Conservation (phyloP, 1,284 basidiomycete species). For the Naganishia albida region DNA sequence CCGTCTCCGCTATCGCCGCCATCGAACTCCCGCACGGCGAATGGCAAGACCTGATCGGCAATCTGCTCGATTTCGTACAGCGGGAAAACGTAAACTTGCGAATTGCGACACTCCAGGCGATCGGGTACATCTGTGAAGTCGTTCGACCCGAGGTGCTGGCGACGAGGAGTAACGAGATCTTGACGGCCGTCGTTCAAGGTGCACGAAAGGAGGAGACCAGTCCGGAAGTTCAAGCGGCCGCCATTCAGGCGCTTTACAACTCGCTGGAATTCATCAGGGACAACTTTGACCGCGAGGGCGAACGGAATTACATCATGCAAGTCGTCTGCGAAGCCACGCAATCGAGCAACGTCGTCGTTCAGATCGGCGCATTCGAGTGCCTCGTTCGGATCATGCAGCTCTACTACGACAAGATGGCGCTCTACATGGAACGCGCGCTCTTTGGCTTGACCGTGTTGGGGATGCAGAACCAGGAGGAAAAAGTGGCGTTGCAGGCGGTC, state of each 20-base stretch:
- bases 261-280: conserved; percentile 96
- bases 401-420: conserved; percentile 98
- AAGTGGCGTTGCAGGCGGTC: conserved; percentile 92
- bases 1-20: conserved; percentile 88
- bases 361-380: conserved; percentile 92
- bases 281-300: conserved; percentile 97
- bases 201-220: conserved; percentile 94
- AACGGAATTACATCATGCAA: conserved; percentile 99
- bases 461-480: conserved; percentile 91
- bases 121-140: conserved; percentile 95
- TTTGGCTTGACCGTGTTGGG: conserved; percentile 98
- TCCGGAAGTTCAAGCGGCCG: conserved; percentile 91
- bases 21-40: conserved; percentile 85
- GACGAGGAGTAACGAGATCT: conserved; percentile 90
- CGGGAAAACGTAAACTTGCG: conserved; percentile 73
- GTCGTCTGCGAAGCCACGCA: conserved; percentile 99
- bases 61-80: conserved; percentile 83
- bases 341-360: conserved; percentile 72
- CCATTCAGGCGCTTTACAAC: conserved; percentile 89
- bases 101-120: conserved; percentile 88
- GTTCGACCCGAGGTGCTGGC: conserved; percentile 93
- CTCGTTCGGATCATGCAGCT: conserved; percentile 95
- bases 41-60: conserved; percentile 88
- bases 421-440: conserved; percentile 99
- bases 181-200: conserved; percentile 97